These are phyloP conservation scores for Orbilia quercus DNA, from an alignment of 2,329 filamentous ascomycete species.

Conservation along the genomic window DNA sequence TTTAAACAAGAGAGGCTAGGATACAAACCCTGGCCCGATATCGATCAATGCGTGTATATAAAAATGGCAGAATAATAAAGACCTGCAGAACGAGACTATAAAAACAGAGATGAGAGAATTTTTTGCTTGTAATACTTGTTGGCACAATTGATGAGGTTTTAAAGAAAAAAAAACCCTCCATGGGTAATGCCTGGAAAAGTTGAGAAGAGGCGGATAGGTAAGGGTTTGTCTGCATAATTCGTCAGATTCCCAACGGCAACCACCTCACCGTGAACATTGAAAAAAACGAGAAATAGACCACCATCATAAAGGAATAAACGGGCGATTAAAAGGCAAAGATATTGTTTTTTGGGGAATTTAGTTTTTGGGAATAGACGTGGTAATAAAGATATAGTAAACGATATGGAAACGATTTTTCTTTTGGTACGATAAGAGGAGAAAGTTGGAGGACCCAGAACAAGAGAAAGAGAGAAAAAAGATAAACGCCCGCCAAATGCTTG, in stretches of 20 bases:
- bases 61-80: not conserved
- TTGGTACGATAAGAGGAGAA: constrained; percentile 18
- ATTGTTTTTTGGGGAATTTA: constrained; percentile 34
- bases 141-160: not conserved
- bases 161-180: not conserved
- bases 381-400: constrained; percentile 6
- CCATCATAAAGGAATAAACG: constrained; percentile 6
- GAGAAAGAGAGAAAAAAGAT: constrained; percentile 12
- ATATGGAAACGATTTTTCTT: constrained; percentile 10
- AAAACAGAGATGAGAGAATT: constrained; percentile 26
- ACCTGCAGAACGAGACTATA: constrained; percentile 16
- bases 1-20: not conserved
- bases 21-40: too few relatives aligned
- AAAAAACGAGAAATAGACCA: constrained; percentile 1
- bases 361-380: constrained; percentile 11
- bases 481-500: constrained; percentile 57
- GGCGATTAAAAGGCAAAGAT: constrained; percentile 10
- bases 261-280: constrained; percentile 7
- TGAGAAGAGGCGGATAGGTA: not conserved
- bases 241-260: constrained; percentile 20
- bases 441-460: constrained; percentile 7
- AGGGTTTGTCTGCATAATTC: constrained; percentile 27
- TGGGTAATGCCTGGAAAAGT: constrained; percentile 5
- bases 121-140: constrained; percentile 20
- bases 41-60: too few relatives aligned